These are phyloP conservation scores for Panicum miliaceum DNA, from an alignment of 176 grass and related monocot species.

Conservation along the genomic window DNA sequence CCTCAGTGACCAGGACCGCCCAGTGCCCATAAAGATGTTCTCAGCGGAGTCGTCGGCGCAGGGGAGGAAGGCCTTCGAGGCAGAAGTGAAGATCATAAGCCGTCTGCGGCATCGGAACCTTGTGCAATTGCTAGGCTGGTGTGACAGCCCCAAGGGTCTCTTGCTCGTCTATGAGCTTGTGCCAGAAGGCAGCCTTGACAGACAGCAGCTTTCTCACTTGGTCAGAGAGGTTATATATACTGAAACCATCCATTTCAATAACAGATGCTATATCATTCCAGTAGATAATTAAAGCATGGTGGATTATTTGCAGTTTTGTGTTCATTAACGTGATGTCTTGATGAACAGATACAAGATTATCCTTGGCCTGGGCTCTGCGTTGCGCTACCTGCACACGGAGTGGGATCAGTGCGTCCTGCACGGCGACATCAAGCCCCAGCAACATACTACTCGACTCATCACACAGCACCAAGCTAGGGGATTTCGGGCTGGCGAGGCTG, in stretches of 20 bases:
- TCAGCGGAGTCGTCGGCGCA: background rate
- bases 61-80: background rate
- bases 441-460: slow-evolving; percentile 58
- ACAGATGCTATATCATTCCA: too few species aligned
- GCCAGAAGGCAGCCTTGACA: background rate
- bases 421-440: slow-evolving; percentile 61
- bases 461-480: slow-evolving; percentile 49
- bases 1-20: background rate
- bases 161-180: slow-evolving; percentile 10
- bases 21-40: background rate
- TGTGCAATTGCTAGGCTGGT: background rate
- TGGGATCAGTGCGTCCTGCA: slow-evolving; percentile 65
- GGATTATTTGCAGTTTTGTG: too few species aligned
- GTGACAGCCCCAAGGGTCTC: background rate
- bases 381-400: slow-evolving; percentile 63
- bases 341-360: slow-evolving; percentile 46
- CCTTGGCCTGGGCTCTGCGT: slow-evolving; percentile 44
- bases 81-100: background rate
- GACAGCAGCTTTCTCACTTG: background rate
- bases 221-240: background rate
- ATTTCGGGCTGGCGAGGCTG: slow-evolving; percentile 64
- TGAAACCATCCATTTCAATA: too few species aligned
- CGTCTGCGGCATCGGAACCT: background rate
- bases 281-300: too few species aligned
- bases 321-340: too few species aligned